A percentile compares a stretch with the other conserved stretches of the same genome.
Conservation (phyloP, 108 stramenopile genomes). For the Halocafeteria seosinensis region DNA sequence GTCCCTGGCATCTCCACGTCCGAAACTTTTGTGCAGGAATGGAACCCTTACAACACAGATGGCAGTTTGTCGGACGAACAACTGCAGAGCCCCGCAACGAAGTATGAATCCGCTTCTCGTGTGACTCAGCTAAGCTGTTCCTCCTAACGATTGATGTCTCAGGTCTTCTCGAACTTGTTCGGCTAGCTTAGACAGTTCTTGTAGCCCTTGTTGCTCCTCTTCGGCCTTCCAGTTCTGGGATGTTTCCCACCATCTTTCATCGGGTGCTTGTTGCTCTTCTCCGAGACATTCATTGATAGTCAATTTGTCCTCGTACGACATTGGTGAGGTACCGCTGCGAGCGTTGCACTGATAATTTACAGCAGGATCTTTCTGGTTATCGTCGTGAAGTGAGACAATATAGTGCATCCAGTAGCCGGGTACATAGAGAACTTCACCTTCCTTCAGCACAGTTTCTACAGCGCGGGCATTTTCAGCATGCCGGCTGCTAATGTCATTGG, state of each 20-base stretch:
- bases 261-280: not conserved
- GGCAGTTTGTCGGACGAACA: no score
- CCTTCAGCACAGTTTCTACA: slow-evolving; percentile 62
- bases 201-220: not conserved
- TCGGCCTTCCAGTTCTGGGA: not conserved
- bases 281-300: not conserved
- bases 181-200: no score
- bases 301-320: not conserved
- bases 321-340: slow-evolving; percentile 13
- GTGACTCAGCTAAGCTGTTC: no score
- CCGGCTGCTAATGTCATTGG: not conserved
- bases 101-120: no score
- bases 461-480: slow-evolving; percentile 20
- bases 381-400: slow-evolving; percentile 60
- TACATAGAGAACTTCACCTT: slow-evolving; percentile 69
- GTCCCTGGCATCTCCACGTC: no score
- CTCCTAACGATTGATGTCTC: no score
- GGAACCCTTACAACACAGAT: no score
- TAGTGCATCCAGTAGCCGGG: slow-evolving; percentile 84
- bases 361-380: no score
- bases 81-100: no score
- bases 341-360: slow-evolving; percentile 70
- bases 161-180: no score
- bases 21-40: no score
- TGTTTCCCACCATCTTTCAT: not conserved